phyloP scores from a whole-genome alignment of 2,329 filamentous ascomycete genomes.

The Setomelanomma holmii region DNA sequence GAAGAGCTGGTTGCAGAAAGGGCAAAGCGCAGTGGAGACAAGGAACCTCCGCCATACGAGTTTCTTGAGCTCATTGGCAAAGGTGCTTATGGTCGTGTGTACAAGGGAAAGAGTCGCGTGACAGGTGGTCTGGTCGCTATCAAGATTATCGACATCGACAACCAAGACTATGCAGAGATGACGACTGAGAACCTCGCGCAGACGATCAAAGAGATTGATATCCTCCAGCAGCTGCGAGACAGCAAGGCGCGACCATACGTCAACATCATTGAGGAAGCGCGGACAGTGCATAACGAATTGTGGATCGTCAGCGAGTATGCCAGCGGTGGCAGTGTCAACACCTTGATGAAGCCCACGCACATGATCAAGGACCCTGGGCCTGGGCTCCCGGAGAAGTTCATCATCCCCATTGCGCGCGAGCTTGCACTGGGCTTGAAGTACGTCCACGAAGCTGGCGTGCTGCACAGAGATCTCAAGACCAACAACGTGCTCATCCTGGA shows the following conservation, averaged over 20 bases:
- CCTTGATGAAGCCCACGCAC: constrained; percentile 61
- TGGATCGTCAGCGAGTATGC: constrained; percentile 92
- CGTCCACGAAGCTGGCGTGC: constrained; percentile 70
- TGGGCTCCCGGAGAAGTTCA: constrained; percentile 65
- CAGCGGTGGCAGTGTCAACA: constrained; percentile 79
- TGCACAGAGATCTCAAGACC: constrained; percentile 71
- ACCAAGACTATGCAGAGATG: constrained; percentile 65
- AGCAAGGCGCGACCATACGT: constrained; percentile 81
- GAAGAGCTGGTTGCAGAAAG: constrained; percentile 68
- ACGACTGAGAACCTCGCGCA: constrained; percentile 53
- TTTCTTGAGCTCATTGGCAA: constrained; percentile 77
- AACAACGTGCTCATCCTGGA: constrained; percentile 84
- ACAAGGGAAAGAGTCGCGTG: constrained; percentile 63
- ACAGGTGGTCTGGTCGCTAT: constrained; percentile 69
- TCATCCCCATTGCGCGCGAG: constrained; percentile 69
- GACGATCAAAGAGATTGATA: constrained; percentile 68
- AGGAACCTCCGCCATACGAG: constrained; percentile 68
- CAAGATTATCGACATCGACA: constrained; percentile 86
- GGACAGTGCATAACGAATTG: constrained; percentile 78
- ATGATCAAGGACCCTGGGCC: constrained; percentile 31
- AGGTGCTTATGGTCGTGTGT: constrained; percentile 76
- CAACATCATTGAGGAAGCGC: constrained; percentile 80
- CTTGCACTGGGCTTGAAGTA: constrained; percentile 67
- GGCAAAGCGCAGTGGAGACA: constrained; percentile 64
- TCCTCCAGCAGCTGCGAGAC: constrained; percentile 75